Conservation (phyloP, 371 early-diverging fungal species). For the Syncephalastrum racemosum region DNA sequence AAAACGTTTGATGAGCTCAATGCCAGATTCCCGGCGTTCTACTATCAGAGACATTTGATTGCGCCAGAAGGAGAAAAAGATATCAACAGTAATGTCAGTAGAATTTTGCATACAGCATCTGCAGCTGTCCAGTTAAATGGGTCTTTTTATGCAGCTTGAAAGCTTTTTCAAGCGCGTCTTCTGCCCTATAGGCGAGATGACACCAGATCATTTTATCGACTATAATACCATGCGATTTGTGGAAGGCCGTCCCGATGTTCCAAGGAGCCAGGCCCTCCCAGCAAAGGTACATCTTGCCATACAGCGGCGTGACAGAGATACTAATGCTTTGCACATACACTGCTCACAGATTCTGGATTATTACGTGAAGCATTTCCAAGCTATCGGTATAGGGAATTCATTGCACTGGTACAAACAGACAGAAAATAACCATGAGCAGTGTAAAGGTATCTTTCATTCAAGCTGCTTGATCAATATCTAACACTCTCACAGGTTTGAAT, state of each 20-base stretch:
- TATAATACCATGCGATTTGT: constrained; percentile 19
- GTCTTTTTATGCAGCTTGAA: neutral
- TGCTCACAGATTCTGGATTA: constrained; percentile 22
- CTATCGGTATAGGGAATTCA: constrained; percentile 34
- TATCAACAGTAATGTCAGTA: constrained; percentile 26
- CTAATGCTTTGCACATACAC: too few relatives aligned
- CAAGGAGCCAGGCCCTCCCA: constrained; percentile 26
- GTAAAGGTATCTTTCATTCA: constrained; percentile 26
- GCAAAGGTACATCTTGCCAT: constrained; percentile 7
- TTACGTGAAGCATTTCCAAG: constrained; percentile 31
- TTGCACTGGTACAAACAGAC: constrained; percentile 48
- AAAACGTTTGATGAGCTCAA: constrained; percentile 51
- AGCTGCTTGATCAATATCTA: too few relatives aligned
- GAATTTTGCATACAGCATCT: neutral
- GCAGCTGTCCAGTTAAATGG: neutral
- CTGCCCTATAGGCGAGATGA: constrained; percentile 24
- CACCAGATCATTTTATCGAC: constrained; percentile 19
- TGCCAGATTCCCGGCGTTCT: constrained; percentile 51
- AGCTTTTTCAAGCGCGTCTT: constrained; percentile 36
- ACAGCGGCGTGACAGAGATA: too few relatives aligned
- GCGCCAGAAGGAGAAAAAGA: constrained; percentile 44
- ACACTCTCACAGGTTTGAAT: constrained; percentile 17
- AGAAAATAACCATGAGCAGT: constrained; percentile 35
- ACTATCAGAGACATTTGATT: constrained; percentile 52
- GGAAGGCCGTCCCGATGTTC: constrained; percentile 26